phyloP scores from a whole-genome alignment of 305 asterid species.

The Solanum hybrid region DNA sequence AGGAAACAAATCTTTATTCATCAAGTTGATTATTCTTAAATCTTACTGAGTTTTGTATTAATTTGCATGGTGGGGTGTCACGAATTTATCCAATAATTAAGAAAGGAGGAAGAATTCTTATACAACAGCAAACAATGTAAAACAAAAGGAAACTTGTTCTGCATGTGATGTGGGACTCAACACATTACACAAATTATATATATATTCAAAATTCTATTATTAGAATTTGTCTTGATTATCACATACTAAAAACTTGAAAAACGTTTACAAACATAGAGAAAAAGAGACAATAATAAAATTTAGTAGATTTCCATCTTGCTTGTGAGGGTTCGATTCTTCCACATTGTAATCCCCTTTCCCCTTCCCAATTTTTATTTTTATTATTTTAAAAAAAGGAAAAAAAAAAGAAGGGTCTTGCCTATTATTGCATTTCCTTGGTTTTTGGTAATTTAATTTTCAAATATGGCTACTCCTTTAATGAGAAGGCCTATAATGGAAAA shows the following conservation, averaged over 20 bases:
- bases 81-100: constrained; percentile 40
- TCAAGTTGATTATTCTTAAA: background rate
- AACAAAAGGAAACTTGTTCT: constrained; percentile 27
- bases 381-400: too few relatives aligned
- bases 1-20: background rate
- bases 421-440: background rate
- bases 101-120: constrained; percentile 46
- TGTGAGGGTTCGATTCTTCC: background rate
- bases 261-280: background rate
- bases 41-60: background rate
- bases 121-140: constrained; percentile 51
- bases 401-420: too few relatives aligned
- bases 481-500: background rate
- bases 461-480: background rate
- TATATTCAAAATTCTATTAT: background rate
- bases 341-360: background rate
- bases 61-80: background rate
- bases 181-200: background rate
- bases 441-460: background rate
- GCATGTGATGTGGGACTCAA: background rate
- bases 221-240: background rate
- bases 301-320: background rate
- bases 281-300: background rate
- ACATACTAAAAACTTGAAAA: background rate
- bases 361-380: background rate